Base-by-base conservation (phyloP, 2,329 filamentous ascomycete genomes). In the Aspergillus fumigatiaffinis region DNA sequence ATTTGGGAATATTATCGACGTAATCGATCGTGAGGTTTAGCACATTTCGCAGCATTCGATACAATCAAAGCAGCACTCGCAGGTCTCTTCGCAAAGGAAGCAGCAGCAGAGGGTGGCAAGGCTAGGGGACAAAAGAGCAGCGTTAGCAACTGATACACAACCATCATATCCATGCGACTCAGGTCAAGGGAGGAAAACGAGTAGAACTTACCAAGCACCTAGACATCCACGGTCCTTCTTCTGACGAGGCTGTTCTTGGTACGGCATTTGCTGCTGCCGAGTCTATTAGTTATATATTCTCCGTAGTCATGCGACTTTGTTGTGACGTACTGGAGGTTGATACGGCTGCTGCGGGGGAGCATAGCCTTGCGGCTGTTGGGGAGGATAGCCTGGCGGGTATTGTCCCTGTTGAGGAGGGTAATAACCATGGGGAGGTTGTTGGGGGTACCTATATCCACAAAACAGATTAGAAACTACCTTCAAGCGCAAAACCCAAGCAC, bases 41-140 rank as follows among this genome's bases (percentile, higher is more conserved):
- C 72, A 75, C 66, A 71, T 66, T 52, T 74, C 71, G 53, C 73
- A 78, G 70, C 80, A 84, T 57, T 82, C 82, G 65, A 82, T 81
- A 70, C 83, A 86, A 4, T 86, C 84, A n/a, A 79, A 75, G 67
- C 84, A 87, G 73, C 84, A 86, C 70, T 86, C 84, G 66, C 84
- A 87, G 28, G 81, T 78, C 71, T 87, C 84, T 67, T 86, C 84
- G 65, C 82, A 85, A 28, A 87, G 77, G 72, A 84, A 87, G 67
- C 84, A 87, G 70, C 84, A 87, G 75, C 84, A 87, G 41, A 87
- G 70, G 35, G 76, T 77, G 50, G 81, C 82, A 51, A 85, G 68
- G 73, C 82, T 81, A 57, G 21, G 28, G 23, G 29, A 51, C 23
- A 26, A 28, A 26, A 26, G 21, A 25, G 50, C 23, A 28, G n/a